Conservation (phyloP, 2,329 filamentous ascomycete species). For the Botrytis galanthina region DNA sequence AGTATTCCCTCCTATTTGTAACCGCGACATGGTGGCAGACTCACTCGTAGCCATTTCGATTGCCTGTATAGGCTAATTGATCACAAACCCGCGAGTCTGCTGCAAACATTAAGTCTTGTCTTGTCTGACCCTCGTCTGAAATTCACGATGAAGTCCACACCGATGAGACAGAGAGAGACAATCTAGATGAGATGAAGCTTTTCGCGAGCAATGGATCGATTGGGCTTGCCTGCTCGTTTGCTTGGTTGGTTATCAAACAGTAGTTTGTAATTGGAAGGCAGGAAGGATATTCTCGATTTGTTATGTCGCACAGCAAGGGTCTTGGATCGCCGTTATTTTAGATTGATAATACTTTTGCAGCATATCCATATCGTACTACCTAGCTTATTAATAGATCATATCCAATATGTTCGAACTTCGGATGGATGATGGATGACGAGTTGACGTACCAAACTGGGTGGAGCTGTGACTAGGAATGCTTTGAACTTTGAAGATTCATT, state of each 20-base stretch:
- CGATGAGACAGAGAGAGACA: neutral
- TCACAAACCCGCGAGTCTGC: neutral
- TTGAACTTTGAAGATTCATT: neutral
- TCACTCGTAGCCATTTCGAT: constrained; percentile 1
- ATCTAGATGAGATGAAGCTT: neutral
- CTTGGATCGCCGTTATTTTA: neutral
- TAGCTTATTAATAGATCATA: neutral
- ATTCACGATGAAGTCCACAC: neutral
- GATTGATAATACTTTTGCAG: neutral
- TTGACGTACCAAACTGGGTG: neutral
- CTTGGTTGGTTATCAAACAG: neutral
- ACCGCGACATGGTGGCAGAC: neutral
- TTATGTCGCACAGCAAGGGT: neutral
- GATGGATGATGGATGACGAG: constrained; percentile 6
- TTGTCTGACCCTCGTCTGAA: neutral
- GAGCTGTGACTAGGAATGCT: neutral
- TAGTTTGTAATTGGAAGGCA: neutral
- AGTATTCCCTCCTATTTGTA: neutral
- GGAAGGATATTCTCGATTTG: constrained; percentile 3
- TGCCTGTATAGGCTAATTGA: neutral
- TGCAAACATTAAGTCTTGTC: neutral
- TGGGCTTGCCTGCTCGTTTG: neutral
- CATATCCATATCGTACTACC: neutral
- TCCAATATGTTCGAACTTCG: neutral
- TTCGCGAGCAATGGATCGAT: neutral